These are phyloP conservation scores for Escovopsis sp. DNA, from an alignment of 2,329 filamentous ascomycete species.

Conservation along the genomic window DNA sequence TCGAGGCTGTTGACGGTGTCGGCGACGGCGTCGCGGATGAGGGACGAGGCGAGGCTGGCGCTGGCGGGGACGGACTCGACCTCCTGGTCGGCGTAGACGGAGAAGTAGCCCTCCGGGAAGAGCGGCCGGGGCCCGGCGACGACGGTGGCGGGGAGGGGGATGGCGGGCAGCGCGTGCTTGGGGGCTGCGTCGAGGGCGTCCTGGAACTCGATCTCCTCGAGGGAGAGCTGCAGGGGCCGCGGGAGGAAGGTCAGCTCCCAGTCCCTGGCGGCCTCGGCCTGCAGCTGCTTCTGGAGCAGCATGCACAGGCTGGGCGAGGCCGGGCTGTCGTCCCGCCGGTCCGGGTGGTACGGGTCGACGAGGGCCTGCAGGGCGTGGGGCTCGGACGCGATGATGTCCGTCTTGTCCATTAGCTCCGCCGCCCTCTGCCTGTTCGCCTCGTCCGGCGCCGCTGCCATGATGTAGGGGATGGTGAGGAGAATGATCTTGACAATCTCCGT, in stretches of 20 bases:
- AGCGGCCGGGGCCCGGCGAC: conserved; percentile 58
- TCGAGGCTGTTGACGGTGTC: conserved; percentile 92
- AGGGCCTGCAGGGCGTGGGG: conserved; percentile 71
- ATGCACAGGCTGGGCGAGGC: conserved; percentile 56
- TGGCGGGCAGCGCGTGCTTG: conserved; percentile 64
- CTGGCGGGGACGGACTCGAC: conserved; percentile 74
- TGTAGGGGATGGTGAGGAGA: conserved; percentile 81
- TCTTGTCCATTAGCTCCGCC: conserved; percentile 73
- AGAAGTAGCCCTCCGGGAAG: conserved; percentile 89
- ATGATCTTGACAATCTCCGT: conserved; percentile 95
- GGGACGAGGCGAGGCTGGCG: conserved; percentile 59
- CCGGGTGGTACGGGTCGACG: conserved; percentile 68
- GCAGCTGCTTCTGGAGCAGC: conserved; percentile 73
- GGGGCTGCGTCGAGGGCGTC: conserved; percentile 42
- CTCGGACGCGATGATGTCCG: conserved; percentile 82
- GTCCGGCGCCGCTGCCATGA: conserved; percentile 57
- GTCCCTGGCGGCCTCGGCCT: conserved; percentile 53
- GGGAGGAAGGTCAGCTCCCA: conserved; percentile 62
- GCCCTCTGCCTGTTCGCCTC: conserved; percentile 55
- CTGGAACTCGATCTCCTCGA: conserved; percentile 43
- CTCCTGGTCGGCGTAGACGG: conserved; percentile 77
- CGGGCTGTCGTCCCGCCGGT: conserved; percentile 45
- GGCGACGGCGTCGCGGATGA: conserved; percentile 71
- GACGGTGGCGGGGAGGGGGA: conserved; percentile 62
- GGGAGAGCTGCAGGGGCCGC: conserved; percentile 50